Conservation (phyloP, 345 rosid species). For the Toxicodendron radicans region DNA sequence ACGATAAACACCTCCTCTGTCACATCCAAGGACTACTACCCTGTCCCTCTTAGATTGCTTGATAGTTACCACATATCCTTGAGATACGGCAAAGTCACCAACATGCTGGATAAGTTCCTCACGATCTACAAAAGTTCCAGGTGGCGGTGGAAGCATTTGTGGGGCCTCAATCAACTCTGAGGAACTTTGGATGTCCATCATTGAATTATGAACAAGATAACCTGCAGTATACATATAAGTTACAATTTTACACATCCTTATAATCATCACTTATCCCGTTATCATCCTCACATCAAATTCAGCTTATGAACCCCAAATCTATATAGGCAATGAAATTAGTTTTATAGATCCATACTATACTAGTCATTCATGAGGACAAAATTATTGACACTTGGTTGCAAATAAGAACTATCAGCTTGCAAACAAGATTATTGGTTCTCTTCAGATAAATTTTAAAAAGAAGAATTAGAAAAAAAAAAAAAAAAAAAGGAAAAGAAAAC, state of each 20-base stretch:
- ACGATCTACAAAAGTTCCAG: constrained; percentile 54
- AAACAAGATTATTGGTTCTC: constrained; percentile 1
- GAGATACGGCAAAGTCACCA: constrained; percentile 55
- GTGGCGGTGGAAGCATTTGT: constrained; percentile 56
- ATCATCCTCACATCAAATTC: not conserved
- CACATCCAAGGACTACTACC: constrained; percentile 62
- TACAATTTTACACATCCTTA: not conserved
- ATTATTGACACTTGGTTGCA: not conserved
- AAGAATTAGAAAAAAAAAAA: no score
- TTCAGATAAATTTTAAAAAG: not conserved
- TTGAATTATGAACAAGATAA: constrained; percentile 9
- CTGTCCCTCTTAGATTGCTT: constrained; percentile 62
- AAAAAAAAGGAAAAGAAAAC: no score
- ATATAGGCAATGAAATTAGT: not conserved
- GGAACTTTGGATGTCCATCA: constrained; percentile 38
- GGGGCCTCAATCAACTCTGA: constrained; percentile 27
- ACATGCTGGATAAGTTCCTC: constrained; percentile 59
- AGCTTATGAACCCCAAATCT: not conserved
- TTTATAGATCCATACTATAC: not conserved
- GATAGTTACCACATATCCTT: constrained; percentile 60
- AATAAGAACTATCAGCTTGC: not conserved
- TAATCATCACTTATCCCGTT: not conserved
- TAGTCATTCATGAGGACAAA: not conserved
- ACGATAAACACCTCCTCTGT: constrained; percentile 63
- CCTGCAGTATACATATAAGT: constrained; percentile 27